Percentiles rank a stretch among this genome's conserved stretches.
phyloP scores from a whole-genome alignment of 805 yeast species.

The Pichia cephalocereana region DNA sequence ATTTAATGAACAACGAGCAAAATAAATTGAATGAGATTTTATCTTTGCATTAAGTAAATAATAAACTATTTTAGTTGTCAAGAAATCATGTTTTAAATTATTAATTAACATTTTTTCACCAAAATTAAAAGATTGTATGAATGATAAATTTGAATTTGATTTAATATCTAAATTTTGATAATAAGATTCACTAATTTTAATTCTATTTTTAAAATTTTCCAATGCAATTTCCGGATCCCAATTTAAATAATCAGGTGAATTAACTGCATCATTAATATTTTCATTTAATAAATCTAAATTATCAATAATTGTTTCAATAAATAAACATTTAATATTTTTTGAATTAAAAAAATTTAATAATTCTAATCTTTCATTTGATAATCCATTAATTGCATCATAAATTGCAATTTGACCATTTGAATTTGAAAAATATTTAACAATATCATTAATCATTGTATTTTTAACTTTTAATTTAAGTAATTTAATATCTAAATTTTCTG shows the following conservation, averaged over 20 bases:
- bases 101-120: conserved; percentile 78
- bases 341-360: conserved; percentile 45
- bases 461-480: conserved; percentile 50
- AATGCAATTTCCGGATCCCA: conserved; percentile 72
- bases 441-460: conserved; percentile 57
- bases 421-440: conserved; percentile 57
- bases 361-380: conserved; percentile 54
- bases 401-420: conserved; percentile 92
- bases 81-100: conserved; percentile 77
- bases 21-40: conserved; percentile 82
- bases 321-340: conserved; percentile 64
- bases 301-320: conserved; percentile 81
- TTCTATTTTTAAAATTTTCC: conserved; percentile 65
- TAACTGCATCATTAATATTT: conserved; percentile 77
- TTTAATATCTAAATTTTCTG: conserved; percentile 36
- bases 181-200: conserved; percentile 54
- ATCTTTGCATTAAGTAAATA: conserved; percentile 86
- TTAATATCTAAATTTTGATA: conserved; percentile 64
- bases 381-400: conserved; percentile 90
- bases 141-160: conserved; percentile 38
- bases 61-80: conserved; percentile 84
- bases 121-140: conserved; percentile 81
- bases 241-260: conserved; percentile 77
- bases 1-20: conserved; percentile 70
- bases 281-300: conserved; percentile 57